Conservation (phyloP, 805 yeast species). For the Ogataea methanolica region DNA sequence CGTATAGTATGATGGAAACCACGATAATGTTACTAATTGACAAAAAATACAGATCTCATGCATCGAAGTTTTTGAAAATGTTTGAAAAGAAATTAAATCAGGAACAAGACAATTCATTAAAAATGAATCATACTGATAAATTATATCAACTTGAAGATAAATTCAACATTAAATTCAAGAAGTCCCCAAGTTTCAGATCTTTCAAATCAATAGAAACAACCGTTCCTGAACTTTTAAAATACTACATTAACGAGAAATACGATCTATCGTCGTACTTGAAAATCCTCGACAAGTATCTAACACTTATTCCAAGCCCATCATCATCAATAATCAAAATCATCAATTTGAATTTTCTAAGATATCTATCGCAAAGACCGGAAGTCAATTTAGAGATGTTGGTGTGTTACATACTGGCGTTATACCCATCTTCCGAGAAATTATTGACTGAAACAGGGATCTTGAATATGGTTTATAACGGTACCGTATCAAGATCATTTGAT, state of each 20-base stretch:
- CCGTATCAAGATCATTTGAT: slow-evolving; percentile 1
- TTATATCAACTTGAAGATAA: background rate
- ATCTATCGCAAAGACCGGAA: background rate
- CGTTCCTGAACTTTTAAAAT: background rate
- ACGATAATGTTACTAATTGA: slow-evolving; percentile 16
- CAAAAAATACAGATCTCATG: slow-evolving; percentile 9
- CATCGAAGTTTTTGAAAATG: slow-evolving; percentile 10
- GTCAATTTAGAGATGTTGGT: background rate
- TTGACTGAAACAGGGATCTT: background rate
- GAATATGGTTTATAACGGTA: slow-evolving; percentile 9
- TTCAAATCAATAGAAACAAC: background rate
- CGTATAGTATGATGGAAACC: slow-evolving; percentile 13
- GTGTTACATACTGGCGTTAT: background rate
- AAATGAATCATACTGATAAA: background rate
- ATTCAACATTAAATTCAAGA: background rate
- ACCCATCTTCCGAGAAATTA: background rate
- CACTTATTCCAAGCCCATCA: background rate
- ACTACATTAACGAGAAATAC: background rate
- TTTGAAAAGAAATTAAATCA: slow-evolving; percentile 1
- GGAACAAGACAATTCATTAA: background rate
- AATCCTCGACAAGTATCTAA: slow-evolving; percentile 8
- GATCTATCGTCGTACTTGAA: slow-evolving; percentile 5
- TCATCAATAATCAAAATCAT: background rate
- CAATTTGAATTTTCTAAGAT: background rate
- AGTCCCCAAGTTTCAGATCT: background rate